Evolutionary conservation across 768 basidiomycete species (phyloP).

Genomic region (Psilocybe cubensis): DNA sequence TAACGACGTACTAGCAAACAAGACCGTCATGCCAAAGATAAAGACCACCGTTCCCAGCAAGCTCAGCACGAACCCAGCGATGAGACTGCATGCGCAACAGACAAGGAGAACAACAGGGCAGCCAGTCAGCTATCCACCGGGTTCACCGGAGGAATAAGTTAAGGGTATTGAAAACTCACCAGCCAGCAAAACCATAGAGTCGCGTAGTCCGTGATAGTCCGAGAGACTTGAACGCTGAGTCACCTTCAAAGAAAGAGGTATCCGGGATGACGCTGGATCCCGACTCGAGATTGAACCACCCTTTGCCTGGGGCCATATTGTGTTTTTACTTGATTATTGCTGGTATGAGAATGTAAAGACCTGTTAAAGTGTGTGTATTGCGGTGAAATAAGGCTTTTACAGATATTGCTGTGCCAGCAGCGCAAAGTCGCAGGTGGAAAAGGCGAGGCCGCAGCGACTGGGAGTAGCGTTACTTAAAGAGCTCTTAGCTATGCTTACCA

Average conservation of each 20-base stretch:
- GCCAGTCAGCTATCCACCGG: neutral
- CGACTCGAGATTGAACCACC: constrained; percentile 87
- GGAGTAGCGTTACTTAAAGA: neutral
- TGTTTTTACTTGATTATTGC: constrained; percentile 7
- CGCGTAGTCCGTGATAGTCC: constrained; percentile 79
- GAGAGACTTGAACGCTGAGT: constrained; percentile 84
- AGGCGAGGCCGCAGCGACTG: constrained; percentile 14
- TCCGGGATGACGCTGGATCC: constrained; percentile 66
- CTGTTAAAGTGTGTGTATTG: neutral
- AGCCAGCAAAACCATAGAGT: constrained; percentile 84
- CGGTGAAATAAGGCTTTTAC: neutral
- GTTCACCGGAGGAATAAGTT: neutral
- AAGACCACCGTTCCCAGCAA: constrained; percentile 79
- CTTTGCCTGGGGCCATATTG: constrained; percentile 59
- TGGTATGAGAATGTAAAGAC: neutral
- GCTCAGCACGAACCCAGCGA: constrained; percentile 78
- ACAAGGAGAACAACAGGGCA: neutral
- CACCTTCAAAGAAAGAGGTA: constrained; percentile 85
- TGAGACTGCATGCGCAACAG: constrained; percentile 51
- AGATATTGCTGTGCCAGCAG: constrained; percentile 38
- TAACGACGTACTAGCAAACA: constrained; percentile 74
- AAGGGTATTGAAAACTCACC: constrained; percentile 51
- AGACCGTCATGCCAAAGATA: constrained; percentile 66
- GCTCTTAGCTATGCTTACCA: neutral
- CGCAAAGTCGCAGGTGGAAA: constrained; percentile 16